Evolutionary conservation across 2,329 filamentous ascomycete genomes (phyloP).

Genomic region (Penicillium sp.): DNA sequence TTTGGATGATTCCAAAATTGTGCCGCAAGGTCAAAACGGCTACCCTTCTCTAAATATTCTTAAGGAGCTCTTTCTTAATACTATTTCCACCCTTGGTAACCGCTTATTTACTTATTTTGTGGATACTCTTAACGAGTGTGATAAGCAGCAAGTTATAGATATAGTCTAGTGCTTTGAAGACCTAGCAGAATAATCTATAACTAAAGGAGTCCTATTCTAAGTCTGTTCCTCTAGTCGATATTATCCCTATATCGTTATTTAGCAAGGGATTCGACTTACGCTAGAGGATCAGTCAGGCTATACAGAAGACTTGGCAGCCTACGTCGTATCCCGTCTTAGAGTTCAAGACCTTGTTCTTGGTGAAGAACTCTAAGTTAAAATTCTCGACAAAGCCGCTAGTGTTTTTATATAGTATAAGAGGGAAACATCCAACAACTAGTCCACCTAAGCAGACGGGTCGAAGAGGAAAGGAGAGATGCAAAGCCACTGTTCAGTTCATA

Average conservation of each 20-base stretch:
- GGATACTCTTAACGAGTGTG: slow-evolving; percentile 54
- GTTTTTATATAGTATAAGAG: slow-evolving; percentile 58
- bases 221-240: slow-evolving; percentile 51
- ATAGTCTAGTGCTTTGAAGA: slow-evolving; percentile 45
- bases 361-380: slow-evolving; percentile 29
- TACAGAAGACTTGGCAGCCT: slow-evolving; percentile 30
- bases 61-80: slow-evolving; percentile 22
- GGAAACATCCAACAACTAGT: too few species aligned
- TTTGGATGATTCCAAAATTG: slow-evolving; percentile 16
- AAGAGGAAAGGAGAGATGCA: too few species aligned
- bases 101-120: slow-evolving; percentile 40
- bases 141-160: slow-evolving; percentile 41
- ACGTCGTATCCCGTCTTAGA: slow-evolving; percentile 17
- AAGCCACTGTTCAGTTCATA: slow-evolving; percentile 35
- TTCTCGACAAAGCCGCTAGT: slow-evolving; percentile 45
- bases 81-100: slow-evolving; percentile 16
- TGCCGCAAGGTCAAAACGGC: not conserved
- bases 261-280: slow-evolving; percentile 34
- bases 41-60: slow-evolving; percentile 19
- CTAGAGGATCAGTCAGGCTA: slow-evolving; percentile 48
- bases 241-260: slow-evolving; percentile 47
- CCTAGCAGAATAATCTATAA: slow-evolving; percentile 26
- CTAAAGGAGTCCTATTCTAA: slow-evolving; percentile 20
- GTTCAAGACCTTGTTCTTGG: slow-evolving; percentile 27
- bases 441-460: too few species aligned